A percentile compares a stretch with the other conserved stretches of the same genome.
Conservation (phyloP, 768 basidiomycete genomes). For the Naganishia randhawae region DNA sequence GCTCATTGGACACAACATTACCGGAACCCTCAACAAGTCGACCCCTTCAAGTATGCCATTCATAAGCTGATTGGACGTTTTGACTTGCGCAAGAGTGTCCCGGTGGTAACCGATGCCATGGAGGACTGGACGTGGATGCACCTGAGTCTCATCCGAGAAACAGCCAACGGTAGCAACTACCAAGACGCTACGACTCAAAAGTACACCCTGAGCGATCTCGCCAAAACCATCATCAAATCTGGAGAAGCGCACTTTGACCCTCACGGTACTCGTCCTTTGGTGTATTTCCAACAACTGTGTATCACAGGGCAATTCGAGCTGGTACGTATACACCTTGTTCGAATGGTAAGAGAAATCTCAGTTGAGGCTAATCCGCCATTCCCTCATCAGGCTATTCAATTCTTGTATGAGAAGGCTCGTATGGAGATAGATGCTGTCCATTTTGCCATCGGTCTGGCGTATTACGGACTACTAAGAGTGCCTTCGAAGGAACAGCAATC, state of each 20-base stretch:
- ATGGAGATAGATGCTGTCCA: conserved; percentile 92
- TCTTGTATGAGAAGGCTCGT: conserved; percentile 79
- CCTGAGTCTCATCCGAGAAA: conserved; percentile 76
- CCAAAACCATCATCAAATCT: conserved; percentile 48
- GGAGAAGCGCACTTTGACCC: conserved; percentile 54
- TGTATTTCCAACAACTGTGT: conserved; percentile 63
- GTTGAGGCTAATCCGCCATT: background rate
- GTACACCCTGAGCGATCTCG: conserved; percentile 53
- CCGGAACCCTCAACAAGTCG: conserved; percentile 70
- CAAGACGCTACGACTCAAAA: conserved; percentile 74
- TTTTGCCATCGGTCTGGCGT: conserved; percentile 81
- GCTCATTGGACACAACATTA: conserved; percentile 57
- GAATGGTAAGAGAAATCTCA: background rate
- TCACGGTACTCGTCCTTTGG: conserved; percentile 58
- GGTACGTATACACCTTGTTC: conserved; percentile 54
- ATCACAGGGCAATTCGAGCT: conserved; percentile 93
- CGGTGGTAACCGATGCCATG: conserved; percentile 80
- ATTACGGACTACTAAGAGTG: conserved; percentile 84
- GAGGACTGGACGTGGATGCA: conserved; percentile 99
- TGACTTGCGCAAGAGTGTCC: conserved; percentile 76
- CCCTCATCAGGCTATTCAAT: conserved; percentile 69
- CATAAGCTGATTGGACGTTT: conserved; percentile 94
- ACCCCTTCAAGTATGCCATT: conserved; percentile 92
- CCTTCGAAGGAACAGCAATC: conserved; percentile 52
- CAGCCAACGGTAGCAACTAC: conserved; percentile 54